These are phyloP conservation scores for Styphnolobium japonicum DNA, from an alignment of 306 rosid species.

Conservation along the genomic window DNA sequence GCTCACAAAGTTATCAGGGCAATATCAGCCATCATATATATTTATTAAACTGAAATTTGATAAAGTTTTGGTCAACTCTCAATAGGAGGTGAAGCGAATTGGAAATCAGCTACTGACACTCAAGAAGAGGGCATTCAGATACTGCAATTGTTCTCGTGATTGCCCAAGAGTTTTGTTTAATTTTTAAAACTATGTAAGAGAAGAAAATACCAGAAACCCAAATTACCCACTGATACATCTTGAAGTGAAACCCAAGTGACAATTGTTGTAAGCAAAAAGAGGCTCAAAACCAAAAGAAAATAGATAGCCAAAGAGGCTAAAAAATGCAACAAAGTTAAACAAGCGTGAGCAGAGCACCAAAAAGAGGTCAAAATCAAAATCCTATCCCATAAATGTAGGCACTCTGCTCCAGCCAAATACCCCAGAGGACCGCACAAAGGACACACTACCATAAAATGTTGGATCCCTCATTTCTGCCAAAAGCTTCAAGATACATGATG, in stretches of 20 bases:
- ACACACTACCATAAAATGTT: too few species aligned
- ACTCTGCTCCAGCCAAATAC: neutral
- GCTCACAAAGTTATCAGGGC: conserved; percentile 9
- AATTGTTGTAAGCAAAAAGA: neutral
- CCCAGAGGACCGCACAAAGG: too few species aligned
- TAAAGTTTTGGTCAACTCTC: neutral
- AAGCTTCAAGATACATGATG: too few species aligned
- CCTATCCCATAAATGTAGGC: neutral
- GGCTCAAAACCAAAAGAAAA: neutral
- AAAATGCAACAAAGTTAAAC: neutral
- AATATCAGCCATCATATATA: neutral
- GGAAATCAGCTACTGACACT: neutral
- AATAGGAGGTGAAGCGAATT: neutral
- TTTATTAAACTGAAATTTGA: neutral
- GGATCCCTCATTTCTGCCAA: too few species aligned
- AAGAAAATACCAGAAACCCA: neutral
- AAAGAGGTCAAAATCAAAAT: neutral
- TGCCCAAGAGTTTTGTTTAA: neutral
- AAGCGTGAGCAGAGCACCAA: neutral
- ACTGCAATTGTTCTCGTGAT: neutral
- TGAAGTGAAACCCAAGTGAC: neutral
- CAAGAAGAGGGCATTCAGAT: neutral
- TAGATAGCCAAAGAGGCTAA: neutral
- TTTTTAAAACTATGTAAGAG: neutral
- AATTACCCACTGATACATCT: neutral